A percentile compares a stretch with the other conserved stretches of the same genome.
Evolutionary conservation across 441 rosid genomes (phyloP).

Genomic region (Eutrema salsugineum): DNA sequence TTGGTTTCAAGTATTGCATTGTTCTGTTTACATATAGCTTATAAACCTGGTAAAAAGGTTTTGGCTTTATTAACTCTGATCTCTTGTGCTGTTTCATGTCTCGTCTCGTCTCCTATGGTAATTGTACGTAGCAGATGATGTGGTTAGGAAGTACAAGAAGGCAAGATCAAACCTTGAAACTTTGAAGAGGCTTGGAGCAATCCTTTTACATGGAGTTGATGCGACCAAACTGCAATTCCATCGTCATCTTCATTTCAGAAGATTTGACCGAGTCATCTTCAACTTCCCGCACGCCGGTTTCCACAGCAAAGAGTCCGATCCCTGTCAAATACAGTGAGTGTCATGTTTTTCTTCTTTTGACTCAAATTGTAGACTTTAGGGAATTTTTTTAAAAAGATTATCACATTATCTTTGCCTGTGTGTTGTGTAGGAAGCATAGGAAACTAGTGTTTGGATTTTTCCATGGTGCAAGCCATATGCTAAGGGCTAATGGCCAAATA

Average conservation of each 20-base stretch:
- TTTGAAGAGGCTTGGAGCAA: conserved; percentile 40
- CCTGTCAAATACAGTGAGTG: conserved; percentile 33
- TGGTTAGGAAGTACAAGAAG: conserved; percentile 39
- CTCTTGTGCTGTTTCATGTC: not conserved
- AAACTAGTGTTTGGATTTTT: conserved; percentile 42
- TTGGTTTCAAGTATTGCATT: not conserved
- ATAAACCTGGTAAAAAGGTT: not conserved
- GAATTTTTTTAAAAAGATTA: not conserved
- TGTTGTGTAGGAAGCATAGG: conserved; percentile 42
- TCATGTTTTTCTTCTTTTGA: too few species aligned
- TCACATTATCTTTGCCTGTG: not conserved
- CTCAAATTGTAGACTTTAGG: too few species aligned
- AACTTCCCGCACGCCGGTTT: conserved; percentile 51
- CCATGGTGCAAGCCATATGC: conserved; percentile 42
- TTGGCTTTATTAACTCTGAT: not conserved
- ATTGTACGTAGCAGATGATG: conserved; percentile 29
- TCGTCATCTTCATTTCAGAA: conserved; percentile 30
- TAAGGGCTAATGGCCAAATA: conserved; percentile 42
- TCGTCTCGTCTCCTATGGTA: not conserved
- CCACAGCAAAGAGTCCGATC: conserved; percentile 33
- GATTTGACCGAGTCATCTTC: conserved; percentile 48
- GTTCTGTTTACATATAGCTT: not conserved
- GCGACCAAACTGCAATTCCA: conserved; percentile 41
- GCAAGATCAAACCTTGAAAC: conserved; percentile 41
- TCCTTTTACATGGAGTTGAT: conserved; percentile 47